These are phyloP conservation scores for Flaveria brownii DNA, from an alignment of 129 eudicot species.

Conservation along the genomic window DNA sequence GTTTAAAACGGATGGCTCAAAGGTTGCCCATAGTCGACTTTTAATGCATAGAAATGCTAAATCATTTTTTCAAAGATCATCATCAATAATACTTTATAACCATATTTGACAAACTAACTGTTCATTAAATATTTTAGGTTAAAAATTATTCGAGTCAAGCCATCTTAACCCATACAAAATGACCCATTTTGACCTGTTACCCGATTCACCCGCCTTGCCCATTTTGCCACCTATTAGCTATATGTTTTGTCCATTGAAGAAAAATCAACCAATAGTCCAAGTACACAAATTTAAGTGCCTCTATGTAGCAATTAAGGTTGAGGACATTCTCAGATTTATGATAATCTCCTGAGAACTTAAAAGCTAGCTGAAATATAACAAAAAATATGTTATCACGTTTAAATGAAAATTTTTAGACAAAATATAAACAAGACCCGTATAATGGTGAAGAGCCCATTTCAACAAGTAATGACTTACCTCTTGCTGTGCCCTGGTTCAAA, in stretches of 20 bases:
- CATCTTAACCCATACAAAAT: too few relatives aligned
- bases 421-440: neutral
- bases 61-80: neutral
- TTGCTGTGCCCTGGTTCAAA: slow-evolving; percentile 92
- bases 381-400: neutral
- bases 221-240: neutral
- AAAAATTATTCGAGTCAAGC: neutral
- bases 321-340: neutral
- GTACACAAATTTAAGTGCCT: neutral
- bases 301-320: slow-evolving; percentile 10
- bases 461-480: slow-evolving; percentile 50
- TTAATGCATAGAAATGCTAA: neutral
- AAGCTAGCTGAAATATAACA: neutral
- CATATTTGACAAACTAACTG: neutral
- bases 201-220: neutral
- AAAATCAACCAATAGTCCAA: neutral
- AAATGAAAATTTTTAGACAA: neutral
- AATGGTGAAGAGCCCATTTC: neutral
- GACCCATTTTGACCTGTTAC: neutral
- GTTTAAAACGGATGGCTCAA: neutral
- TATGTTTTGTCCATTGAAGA: neutral
- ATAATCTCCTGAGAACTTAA: neutral
- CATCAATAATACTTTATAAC: neutral
- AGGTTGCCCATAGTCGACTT: too few relatives aligned
- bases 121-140: neutral